A percentile compares a stretch with the other conserved stretches of the same genome.
phyloP scores from a whole-genome alignment of 2,329 filamentous ascomycete genomes.

The Monilinia fructigena region DNA sequence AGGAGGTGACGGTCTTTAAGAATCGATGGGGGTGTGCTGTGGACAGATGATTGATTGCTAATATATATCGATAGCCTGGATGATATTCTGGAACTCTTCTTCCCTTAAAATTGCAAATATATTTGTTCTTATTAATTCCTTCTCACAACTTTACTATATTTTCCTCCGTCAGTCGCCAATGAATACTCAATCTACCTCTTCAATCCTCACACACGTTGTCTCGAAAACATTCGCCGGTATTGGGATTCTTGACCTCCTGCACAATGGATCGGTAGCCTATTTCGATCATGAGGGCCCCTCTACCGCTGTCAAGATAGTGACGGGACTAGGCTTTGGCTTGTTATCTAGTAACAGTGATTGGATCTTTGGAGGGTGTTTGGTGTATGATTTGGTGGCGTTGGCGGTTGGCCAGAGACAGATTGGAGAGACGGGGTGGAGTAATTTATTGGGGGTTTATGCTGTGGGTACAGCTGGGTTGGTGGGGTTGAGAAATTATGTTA shows the following conservation, averaged over 20 bases:
- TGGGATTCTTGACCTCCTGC: conserved; percentile 57
- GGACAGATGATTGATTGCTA: background rate
- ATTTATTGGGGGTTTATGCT: conserved; percentile 51
- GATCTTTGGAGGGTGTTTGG: conserved; percentile 59
- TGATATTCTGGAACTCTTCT: conserved; percentile 60
- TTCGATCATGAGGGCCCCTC: conserved; percentile 50
- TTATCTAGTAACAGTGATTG: conserved; percentile 53
- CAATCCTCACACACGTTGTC: conserved; percentile 57
- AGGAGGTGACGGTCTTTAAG: background rate
- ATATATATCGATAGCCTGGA: conserved; percentile 47
- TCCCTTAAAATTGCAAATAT: conserved; percentile 51
- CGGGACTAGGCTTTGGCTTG: conserved; percentile 53
- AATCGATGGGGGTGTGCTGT: background rate
- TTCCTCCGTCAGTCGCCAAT: conserved; percentile 49
- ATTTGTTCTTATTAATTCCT: conserved; percentile 56
- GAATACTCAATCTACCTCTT: conserved; percentile 49
- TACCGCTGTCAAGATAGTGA: conserved; percentile 50
- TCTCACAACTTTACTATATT: conserved; percentile 55
- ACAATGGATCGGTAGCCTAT: conserved; percentile 58
- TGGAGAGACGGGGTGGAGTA: conserved; percentile 48
- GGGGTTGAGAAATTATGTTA: conserved; percentile 50
- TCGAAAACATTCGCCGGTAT: conserved; percentile 61
- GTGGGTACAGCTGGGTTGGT: conserved; percentile 43
- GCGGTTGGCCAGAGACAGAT: conserved; percentile 52
- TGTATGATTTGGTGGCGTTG: conserved; percentile 57